Base-by-base conservation (phyloP, 1,284 basidiomycete species). In the Rhizoctonia solani region DNA sequence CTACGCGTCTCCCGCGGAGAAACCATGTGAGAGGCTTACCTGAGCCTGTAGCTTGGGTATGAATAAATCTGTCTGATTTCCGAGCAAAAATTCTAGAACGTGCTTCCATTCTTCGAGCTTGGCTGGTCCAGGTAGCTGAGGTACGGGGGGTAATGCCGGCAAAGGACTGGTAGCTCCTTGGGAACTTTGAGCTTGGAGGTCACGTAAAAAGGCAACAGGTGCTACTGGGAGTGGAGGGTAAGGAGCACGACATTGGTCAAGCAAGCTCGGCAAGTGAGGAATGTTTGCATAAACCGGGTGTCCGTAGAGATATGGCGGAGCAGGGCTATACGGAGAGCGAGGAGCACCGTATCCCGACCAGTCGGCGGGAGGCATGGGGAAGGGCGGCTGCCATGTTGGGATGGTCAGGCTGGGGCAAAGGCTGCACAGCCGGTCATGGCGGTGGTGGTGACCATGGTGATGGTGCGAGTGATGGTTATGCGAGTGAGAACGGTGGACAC, bases 281-380 rank as follows among this genome's bases (percentile, higher is more conserved):
- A 63, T 50, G 23, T 50, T 41, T 6, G 58, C 32, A 46, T 37
- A 63, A 1, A 63, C 14, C 1, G 58, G 58, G 3, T 32, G 29
- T 1, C 23, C 46, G 34, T n/a, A n/a, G n/a, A n/a, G n/a, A n/a
- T n/a, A n/a, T n/a, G n/a, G n/a, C n/a, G n/a, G n/a, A n/a, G n/a
- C n/a, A n/a, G n/a, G n/a, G n/a, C n/a, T n/a, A n/a, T n/a, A n/a
- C n/a, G n/a, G n/a, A n/a, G n/a, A n/a, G n/a, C n/a, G n/a, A n/a
- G n/a, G n/a, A n/a, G n/a, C n/a, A n/a, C n/a, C n/a, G n/a, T n/a
- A n/a, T n/a, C n/a, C n/a, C n/a, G n/a, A n/a, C 30, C 46, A 16
- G 8, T 8, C 37, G 37, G 8, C 8, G 9, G 37, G 37, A 8
- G 37, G 37, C 9, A 8, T 16, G 8, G 37, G 16, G 37, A 39